Conservation (phyloP, 257 asterid genomes). For the Solanum pinnatisectum region DNA sequence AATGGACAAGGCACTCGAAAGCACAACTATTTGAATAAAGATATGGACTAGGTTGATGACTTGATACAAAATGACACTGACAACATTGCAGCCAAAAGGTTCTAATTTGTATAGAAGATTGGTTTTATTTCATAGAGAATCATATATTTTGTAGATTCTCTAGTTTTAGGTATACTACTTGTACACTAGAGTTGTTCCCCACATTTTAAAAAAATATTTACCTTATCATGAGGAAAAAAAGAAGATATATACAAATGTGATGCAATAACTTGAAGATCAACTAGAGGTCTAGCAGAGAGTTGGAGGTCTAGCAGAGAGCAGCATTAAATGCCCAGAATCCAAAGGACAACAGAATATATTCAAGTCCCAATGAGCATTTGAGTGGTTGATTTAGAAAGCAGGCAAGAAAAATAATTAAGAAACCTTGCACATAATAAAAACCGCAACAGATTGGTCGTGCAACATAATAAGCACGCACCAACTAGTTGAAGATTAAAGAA, state of each 20-base stretch:
- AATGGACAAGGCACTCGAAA: not conserved
- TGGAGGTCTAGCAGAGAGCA: not conserved
- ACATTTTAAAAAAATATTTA: not conserved
- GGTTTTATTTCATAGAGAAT: not conserved
- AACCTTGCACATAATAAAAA: not conserved
- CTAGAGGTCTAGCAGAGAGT: not conserved
- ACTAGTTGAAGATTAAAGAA: not conserved
- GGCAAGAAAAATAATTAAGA: not conserved
- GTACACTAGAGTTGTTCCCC: not conserved
- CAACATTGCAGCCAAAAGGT: not conserved
- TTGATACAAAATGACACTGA: not conserved
- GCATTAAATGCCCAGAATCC: not conserved
- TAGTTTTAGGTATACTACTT: not conserved
- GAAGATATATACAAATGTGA: not conserved
- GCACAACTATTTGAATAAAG: not conserved
- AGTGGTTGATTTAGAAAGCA: not conserved
- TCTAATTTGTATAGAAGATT: not conserved
- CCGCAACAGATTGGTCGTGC: not conserved
- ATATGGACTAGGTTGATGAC: not conserved
- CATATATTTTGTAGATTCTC: not conserved
- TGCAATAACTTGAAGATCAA: not conserved
- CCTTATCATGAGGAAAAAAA: not conserved
- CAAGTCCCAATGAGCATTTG: not conserved
- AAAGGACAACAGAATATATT: not conserved
- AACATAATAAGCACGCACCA: not conserved